Evolutionary conservation across 768 basidiomycete species (phyloP).

Genomic region (Trametes cubensis): DNA sequence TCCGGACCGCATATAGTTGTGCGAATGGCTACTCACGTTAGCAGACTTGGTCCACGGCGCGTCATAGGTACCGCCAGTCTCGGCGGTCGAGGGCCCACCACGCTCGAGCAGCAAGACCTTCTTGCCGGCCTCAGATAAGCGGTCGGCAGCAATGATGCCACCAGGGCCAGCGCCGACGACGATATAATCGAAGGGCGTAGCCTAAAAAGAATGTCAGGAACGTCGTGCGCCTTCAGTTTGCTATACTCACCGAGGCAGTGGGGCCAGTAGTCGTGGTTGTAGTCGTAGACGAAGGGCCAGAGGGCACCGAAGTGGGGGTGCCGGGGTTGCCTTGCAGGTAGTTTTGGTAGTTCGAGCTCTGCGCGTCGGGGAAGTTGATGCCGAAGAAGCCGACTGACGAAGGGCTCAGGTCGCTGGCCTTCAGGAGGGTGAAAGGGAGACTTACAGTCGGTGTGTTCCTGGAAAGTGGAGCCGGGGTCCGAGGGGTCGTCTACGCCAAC

Average conservation of each 20-base stretch:
- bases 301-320: slow-evolving; percentile 34
- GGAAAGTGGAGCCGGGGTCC: slow-evolving; percentile 52
- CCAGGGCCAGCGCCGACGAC: slow-evolving; percentile 59
- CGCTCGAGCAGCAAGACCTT: slow-evolving; percentile 65
- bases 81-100: slow-evolving; percentile 61
- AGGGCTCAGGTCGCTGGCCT: not conserved
- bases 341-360: slow-evolving; percentile 46
- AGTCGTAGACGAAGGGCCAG: slow-evolving; percentile 34
- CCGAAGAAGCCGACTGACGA: slow-evolving; percentile 61
- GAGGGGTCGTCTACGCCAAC: slow-evolving; percentile 51
- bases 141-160: slow-evolving; percentile 60
- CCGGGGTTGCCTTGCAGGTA: slow-evolving; percentile 55
- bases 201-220: slow-evolving; percentile 29
- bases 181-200: slow-evolving; percentile 55
- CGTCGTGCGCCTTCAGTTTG: not conserved
- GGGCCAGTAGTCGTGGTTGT: slow-evolving; percentile 40
- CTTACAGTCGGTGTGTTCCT: slow-evolving; percentile 63
- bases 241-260: slow-evolving; percentile 32
- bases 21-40: slow-evolving; percentile 38
- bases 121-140: slow-evolving; percentile 62
- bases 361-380: slow-evolving; percentile 50
- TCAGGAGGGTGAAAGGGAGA: not conserved
- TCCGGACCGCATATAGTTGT: not conserved
- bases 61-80: slow-evolving; percentile 61
- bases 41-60: slow-evolving; percentile 52